Percentiles rank a stretch among this genome's conserved stretches.
Evolutionary conservation across 2,329 filamentous ascomycete genomes (phyloP).

Genomic region (Coccinonectria pachysandricola): DNA sequence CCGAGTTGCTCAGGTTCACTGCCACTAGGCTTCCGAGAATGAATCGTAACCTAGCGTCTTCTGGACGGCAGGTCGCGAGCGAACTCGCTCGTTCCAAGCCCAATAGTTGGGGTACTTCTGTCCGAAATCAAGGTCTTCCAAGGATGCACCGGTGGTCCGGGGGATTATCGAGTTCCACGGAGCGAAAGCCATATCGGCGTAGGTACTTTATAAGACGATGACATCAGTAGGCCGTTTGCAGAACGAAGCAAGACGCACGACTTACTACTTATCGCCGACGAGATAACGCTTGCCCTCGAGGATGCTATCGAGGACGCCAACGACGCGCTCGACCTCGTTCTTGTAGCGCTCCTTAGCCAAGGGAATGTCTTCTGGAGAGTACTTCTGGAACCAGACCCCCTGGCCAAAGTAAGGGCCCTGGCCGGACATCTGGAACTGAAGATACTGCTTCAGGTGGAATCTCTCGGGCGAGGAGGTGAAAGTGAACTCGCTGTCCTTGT

Average conservation of each 20-base stretch:
- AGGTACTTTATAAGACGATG: too few species aligned
- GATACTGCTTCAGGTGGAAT: constrained; percentile 24
- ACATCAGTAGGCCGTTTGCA: too few species aligned
- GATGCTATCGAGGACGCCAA: constrained; percentile 22
- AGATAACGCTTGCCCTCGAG: constrained; percentile 26
- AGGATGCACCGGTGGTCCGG: constrained; percentile 9
- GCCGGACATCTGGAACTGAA: constrained; percentile 29
- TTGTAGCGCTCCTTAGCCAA: constrained; percentile 22
- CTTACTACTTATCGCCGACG: constrained; percentile 25
- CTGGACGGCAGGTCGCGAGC: constrained; percentile 21
- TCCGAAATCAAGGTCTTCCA: constrained; percentile 17
- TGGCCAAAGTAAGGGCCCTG: constrained; percentile 29
- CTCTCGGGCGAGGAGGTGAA: constrained; percentile 17
- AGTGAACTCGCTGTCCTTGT: constrained; percentile 19
- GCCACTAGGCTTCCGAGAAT: too few species aligned
- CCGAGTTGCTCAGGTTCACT: too few species aligned
- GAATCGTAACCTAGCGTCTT: constrained; percentile 10
- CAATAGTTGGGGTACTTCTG: constrained; percentile 25
- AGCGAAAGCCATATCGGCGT: constrained; percentile 25
- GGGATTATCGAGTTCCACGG: constrained; percentile 17
- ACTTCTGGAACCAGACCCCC: constrained; percentile 22
- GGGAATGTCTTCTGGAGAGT: constrained; percentile 18
- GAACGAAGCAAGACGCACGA: neutral
- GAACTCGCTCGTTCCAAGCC: constrained; percentile 24
- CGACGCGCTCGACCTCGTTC: constrained; percentile 20